Percentiles rank a stretch among this genome's conserved stretches.
Conservation (phyloP, 371 early-diverging fungal genomes). For the Fennellomyces sp. region DNA sequence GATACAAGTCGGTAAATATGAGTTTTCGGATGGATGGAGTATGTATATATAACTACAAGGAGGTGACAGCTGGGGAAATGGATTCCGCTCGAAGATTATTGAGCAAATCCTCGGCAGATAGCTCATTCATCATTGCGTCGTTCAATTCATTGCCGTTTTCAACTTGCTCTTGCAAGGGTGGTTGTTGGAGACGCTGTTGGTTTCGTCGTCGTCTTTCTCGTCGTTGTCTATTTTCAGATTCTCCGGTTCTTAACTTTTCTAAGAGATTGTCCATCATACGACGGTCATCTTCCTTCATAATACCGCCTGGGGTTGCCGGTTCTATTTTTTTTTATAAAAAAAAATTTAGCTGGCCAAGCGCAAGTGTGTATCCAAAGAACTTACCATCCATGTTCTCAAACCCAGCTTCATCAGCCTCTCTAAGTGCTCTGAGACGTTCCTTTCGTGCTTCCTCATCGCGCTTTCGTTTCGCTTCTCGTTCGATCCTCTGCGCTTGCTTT, state of each 20-base stretch:
- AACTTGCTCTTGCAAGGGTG: not conserved
- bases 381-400: not conserved
- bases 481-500: constrained; percentile 26
- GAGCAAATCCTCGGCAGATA: constrained; percentile 17
- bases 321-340: not conserved
- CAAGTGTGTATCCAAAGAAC: not conserved
- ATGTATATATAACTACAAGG: no score
- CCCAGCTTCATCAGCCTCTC: not conserved
- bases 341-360: not conserved
- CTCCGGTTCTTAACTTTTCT: constrained; percentile 41
- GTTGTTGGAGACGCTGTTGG: not conserved
- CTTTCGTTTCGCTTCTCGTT: constrained; percentile 32
- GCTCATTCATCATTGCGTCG: not conserved
- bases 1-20: no score
- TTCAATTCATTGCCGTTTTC: not conserved
- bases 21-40: no score
- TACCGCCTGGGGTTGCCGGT: not conserved
- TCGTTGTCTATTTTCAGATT: constrained; percentile 29
- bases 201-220: constrained; percentile 16
- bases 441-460: constrained; percentile 31
- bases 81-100: constrained; percentile 22
- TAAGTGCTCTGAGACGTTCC: constrained; percentile 8
- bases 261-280: constrained; percentile 49
- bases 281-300: constrained; percentile 28
- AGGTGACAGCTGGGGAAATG: no score